phyloP scores from a whole-genome alignment of 2,329 filamentous ascomycete genomes.

The Aspergillus vadensis region DNA sequence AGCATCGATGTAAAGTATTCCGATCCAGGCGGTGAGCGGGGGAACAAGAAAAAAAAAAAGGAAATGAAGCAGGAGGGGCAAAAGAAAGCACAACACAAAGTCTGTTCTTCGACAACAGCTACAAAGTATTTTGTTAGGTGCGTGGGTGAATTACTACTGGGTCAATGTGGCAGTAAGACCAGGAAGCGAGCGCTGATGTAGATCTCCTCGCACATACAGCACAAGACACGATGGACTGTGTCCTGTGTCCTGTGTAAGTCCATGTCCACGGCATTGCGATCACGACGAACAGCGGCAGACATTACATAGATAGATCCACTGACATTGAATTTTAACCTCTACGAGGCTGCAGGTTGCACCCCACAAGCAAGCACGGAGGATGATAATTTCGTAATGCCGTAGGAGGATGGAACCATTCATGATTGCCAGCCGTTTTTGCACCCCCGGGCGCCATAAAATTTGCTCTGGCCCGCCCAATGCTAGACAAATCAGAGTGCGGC shows the following conservation, averaged over 20 bases:
- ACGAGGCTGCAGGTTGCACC: background rate
- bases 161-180: background rate
- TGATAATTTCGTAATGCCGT: slow-evolving; percentile 6
- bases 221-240: background rate
- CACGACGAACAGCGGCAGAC: background rate
- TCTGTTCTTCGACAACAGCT: too few species aligned
- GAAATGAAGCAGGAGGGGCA: background rate
- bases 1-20: background rate
- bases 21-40: background rate
- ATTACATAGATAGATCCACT: background rate
- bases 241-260: background rate
- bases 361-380: background rate
- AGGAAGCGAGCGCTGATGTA: background rate
- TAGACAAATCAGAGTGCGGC: slow-evolving; percentile 19
- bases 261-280: background rate
- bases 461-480: slow-evolving; percentile 8
- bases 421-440: slow-evolving; percentile 2
- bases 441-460: slow-evolving; percentile 6
- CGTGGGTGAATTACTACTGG: too few species aligned
- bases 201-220: background rate
- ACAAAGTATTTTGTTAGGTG: too few species aligned
- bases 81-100: background rate
- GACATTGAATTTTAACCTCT: background rate
- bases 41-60: background rate
- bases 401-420: slow-evolving; percentile 5